Base-by-base conservation (phyloP, 1,284 basidiomycete genomes). In the Ustilago shanxiensis region DNA sequence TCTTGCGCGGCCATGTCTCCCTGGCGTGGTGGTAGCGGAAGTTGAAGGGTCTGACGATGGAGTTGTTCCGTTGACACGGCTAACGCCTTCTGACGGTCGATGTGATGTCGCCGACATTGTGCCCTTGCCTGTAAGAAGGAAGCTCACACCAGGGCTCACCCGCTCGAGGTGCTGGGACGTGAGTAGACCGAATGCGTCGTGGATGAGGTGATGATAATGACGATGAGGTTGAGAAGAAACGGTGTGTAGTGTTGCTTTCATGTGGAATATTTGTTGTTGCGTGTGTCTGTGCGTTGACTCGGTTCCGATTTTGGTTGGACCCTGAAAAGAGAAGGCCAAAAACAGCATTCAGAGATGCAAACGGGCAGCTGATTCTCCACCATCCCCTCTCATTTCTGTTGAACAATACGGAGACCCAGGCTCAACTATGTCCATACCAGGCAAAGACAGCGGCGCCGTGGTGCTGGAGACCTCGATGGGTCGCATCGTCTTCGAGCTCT, bases 401-500 rank as follows among this genome's bases (percentile, higher is more conserved):
- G n/a, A n/a, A n/a, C n/a, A n/a, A n/a, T n/a, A n/a, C n/a, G n/a
- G n/a, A n/a, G n/a, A n/a, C n/a, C n/a, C n/a, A n/a, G n/a, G n/a
- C n/a, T n/a, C 49, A 26, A 49, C 20, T 60, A 77, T 77, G 75
- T 62, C 73, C n/a, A 65, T 60, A 50, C 58, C 70, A 13, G 74
- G 66, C 44, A 68, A 72, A 26, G 70, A 77, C 24, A 58, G 52
- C 39, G 72, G 76, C 9, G 47, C 72, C 2, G 83, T 83, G 26
- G 69, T 71, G 44, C 69, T 85, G 22, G 80, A 85, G 51, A 85
- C 84, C 0, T 79, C 81, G 22, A 77, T 80, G 74, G 84, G 84
- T 14, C 58, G 62, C 49, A 77, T 85, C 59, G 63, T 72, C 16
- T 55, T 83, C 35, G 84, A 85, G 60, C 71, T 85, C 4, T 85